Evolutionary conservation across 306 rosid genomes (phyloP), one percentile per base, ranked within the genome.

Genomic region (Cajanus cajan): DNA sequence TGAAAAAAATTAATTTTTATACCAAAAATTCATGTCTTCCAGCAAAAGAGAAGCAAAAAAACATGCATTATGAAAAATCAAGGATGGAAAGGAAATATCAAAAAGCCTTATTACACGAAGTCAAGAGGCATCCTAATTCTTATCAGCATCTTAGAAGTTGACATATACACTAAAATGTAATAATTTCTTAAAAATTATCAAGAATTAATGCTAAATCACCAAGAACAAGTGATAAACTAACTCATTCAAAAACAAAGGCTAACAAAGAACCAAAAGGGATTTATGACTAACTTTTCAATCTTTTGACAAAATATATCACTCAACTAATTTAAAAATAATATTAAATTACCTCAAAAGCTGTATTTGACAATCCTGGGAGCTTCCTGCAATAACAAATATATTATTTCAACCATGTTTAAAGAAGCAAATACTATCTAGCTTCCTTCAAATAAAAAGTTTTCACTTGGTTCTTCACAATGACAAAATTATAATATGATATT

Each of bases 271-370:
- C 73, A 73, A 68, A 62, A 55, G 41, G 48, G 69, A 48, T 15
- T 50, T 43, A 61, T 41, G 67, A 51, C 39, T 40, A 36, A 50
- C 48, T 54, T 64, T 45, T 36, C 63, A 18, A 55, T 31, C 68
- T 36, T 22, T 58, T 36, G 19, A 61, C 57, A 44, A 68, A 54
- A 73, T 24, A 10, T 33, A 36, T 36, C 14, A 54, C 9, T 71
- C 37, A 13, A 44, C 73, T 13, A 55, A 77, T 19, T n/a, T 59
- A 48, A 73, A 67, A 62, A 59, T 11, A 58, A 47, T 58, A 73
- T 66, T 6, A 65, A 63, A 77, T 79, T 87, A 92, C 94, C 97
- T 87, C 84, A 6, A 59, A 40, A 31, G 73, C 79, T 58, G 87
- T 50, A 48, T 77, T 84, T 76, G 83, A 69, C 50, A 71, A 61